Base-by-base conservation (phyloP, 1,284 basidiomycete species). In the Fomitopsis betulina region DNA sequence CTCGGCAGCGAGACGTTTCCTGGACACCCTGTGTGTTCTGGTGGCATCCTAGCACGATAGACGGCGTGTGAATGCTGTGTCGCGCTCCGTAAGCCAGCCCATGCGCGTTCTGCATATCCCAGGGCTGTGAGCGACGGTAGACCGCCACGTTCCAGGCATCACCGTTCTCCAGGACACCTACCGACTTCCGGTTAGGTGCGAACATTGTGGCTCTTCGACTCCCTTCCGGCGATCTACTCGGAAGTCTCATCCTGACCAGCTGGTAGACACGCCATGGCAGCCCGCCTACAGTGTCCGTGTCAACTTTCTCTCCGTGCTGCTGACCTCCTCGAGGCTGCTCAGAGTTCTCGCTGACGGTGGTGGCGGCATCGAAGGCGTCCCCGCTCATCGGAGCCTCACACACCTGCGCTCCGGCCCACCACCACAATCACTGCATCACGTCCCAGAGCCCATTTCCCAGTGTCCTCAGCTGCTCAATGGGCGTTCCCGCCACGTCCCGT, bases 321-420 rank as follows among this genome's bases (percentile, higher is more conserved):
- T 51, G 49, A 51, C 49, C 49, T 51, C 49, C 49, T 51, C 49
- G 49, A 37, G 33, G 32, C 49, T n/a, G 33, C 33, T 51, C 13
- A 21, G 49, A 51, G 49, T 35, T 51, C 49, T 51, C 49, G 7
- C 32, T 51, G 49, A 51, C 49, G 49, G 49, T 51, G 49, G 49
- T 51, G 49, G 49, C 49, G 35, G 49, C 32, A 35, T 51, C 49
- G 49, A 51, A 51, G 49, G 13, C 49, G 49, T 51, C 17, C 45
- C 15, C 25, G 45, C 25, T 15, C 25, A n/a, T 10, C 13, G 32
- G 33, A 37, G 32, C 30, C 49, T 21, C 19, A 51, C 49, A 32
- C 49, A 32, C 49, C 21, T 17, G 49, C 32, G 35, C 49, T 35
- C 49, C 32, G 49, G 49, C 49, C 49, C 49, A 6, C 49, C 49